Conservation (phyloP, 1,284 basidiomycete genomes). For the Moesziomyces antarcticus region DNA sequence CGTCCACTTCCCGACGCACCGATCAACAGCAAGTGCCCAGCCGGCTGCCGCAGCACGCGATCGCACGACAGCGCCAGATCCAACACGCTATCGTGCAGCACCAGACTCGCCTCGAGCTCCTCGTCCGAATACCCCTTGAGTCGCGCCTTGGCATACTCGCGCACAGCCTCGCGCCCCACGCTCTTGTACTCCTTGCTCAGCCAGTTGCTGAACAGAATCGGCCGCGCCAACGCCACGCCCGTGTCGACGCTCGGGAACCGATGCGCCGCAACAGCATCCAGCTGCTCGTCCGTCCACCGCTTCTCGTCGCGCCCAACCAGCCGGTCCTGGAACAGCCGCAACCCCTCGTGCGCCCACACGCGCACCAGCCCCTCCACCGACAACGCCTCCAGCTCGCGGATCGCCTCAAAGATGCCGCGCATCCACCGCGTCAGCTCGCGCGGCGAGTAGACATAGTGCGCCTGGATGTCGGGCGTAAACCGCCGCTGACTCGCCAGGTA, state of each 20-base stretch:
- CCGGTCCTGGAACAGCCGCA: conserved; percentile 97
- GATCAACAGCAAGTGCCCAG: conserved; percentile 94
- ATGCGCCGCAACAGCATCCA: conserved; percentile 83
- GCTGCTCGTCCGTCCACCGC: conserved; percentile 90
- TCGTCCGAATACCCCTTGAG: conserved; percentile 75
- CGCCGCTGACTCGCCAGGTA: conserved; percentile 92
- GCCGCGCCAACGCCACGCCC: conserved; percentile 78
- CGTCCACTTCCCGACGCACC: conserved; percentile 98
- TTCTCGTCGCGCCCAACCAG: conserved; percentile 74
- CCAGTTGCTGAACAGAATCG: conserved; percentile 99
- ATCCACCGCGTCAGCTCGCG: conserved; percentile 99
- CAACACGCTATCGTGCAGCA: conserved; percentile 97
- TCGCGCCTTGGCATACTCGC: conserved; percentile 96
- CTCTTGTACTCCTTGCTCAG: conserved; percentile 97
- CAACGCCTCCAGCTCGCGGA: conserved; percentile 88
- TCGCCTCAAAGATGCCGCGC: conserved; percentile 95
- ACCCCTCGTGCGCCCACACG: conserved; percentile 97
- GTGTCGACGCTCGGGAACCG: conserved; percentile 93
- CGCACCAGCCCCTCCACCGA: conserved; percentile 93
- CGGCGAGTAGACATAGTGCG: conserved; percentile 98
- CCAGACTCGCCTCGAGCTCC: conserved; percentile 96
- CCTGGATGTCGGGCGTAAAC: conserved; percentile 95
- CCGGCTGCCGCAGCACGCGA: conserved; percentile 97
- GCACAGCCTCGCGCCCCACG: conserved; percentile 89
- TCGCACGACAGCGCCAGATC: conserved; percentile 98